Conservation (phyloP, 352 stramenopile species). For the Chloridella minuta region DNA sequence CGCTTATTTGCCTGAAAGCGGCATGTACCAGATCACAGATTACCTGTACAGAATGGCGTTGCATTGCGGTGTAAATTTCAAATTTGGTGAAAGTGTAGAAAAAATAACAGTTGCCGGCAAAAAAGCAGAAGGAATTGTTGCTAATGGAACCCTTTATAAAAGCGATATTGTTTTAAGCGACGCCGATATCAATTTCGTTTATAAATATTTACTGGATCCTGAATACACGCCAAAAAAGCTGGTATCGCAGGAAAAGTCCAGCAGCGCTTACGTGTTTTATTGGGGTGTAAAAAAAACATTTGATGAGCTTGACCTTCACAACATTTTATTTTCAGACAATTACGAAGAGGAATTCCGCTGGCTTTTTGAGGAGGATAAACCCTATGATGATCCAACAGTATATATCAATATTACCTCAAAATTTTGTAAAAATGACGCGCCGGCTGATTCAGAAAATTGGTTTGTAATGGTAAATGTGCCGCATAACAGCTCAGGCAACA, state of each 20-base stretch:
- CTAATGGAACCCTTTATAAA: not conserved
- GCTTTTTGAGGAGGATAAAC: not conserved
- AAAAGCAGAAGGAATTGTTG: not conserved
- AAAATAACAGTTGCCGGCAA: not conserved
- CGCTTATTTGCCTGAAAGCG: not conserved
- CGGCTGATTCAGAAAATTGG: not conserved
- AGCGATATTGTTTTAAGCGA: not conserved
- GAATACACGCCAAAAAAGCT: not conserved
- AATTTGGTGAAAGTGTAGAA: not conserved
- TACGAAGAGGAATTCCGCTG: not conserved
- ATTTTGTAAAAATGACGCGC: not conserved
- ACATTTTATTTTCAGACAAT: not conserved
- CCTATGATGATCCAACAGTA: not conserved
- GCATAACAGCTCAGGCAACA: not conserved
- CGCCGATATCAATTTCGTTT: not conserved
- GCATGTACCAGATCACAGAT: not conserved
- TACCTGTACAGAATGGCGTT: not conserved
- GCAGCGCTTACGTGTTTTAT: not conserved
- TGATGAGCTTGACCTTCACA: not conserved
- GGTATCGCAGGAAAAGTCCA: not conserved
- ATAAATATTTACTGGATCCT: not conserved
- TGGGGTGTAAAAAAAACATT: not conserved
- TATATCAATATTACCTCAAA: constrained; percentile 6
- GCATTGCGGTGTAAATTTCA: not conserved
- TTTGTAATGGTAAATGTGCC: not conserved